phyloP scores from a whole-genome alignment of 1,139 yeast species.

The Magnusiomyces fungicola region DNA sequence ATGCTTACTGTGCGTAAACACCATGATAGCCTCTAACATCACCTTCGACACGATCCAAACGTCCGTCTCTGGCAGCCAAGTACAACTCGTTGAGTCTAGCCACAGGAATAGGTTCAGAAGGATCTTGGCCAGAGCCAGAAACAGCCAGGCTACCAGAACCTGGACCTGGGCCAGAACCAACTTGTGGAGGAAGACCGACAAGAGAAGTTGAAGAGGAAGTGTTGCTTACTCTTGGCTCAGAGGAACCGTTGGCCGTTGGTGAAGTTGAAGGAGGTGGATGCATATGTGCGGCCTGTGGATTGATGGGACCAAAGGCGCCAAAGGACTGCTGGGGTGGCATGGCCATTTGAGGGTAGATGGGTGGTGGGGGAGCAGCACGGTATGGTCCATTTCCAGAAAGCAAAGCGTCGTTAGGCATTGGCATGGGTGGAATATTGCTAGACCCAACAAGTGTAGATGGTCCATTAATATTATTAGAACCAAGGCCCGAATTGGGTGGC shows the following conservation, averaged over 20 bases:
- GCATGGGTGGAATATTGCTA: slow-evolving; percentile 15
- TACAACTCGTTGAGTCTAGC: slow-evolving; percentile 42
- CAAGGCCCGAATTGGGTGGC: slow-evolving; percentile 20
- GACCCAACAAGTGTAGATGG: background rate
- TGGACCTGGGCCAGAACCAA: slow-evolving; percentile 16
- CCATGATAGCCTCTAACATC: slow-evolving; percentile 39
- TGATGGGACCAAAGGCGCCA: slow-evolving; percentile 34
- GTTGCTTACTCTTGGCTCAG: slow-evolving; percentile 3
- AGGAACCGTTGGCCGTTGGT: no score
- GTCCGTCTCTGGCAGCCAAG: slow-evolving; percentile 43
- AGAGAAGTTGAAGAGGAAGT: background rate
- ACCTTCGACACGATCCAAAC: slow-evolving; percentile 42
- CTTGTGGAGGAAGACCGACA: slow-evolving; percentile 18
- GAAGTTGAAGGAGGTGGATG: slow-evolving; percentile 20
- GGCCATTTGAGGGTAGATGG: slow-evolving; percentile 32
- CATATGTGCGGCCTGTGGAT: slow-evolving; percentile 31
- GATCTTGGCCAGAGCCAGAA: slow-evolving; percentile 28
- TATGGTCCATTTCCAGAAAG: background rate
- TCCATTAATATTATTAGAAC: background rate
- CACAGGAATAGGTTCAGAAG: slow-evolving; percentile 35
- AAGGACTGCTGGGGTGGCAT: slow-evolving; percentile 28
- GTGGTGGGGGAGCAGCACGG: slow-evolving; percentile 27
- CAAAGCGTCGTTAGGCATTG: no score
- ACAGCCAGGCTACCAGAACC: background rate
- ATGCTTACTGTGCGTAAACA: slow-evolving; percentile 34